These are phyloP conservation scores for Senna tora DNA, from an alignment of 306 rosid species.

Conservation along the genomic window DNA sequence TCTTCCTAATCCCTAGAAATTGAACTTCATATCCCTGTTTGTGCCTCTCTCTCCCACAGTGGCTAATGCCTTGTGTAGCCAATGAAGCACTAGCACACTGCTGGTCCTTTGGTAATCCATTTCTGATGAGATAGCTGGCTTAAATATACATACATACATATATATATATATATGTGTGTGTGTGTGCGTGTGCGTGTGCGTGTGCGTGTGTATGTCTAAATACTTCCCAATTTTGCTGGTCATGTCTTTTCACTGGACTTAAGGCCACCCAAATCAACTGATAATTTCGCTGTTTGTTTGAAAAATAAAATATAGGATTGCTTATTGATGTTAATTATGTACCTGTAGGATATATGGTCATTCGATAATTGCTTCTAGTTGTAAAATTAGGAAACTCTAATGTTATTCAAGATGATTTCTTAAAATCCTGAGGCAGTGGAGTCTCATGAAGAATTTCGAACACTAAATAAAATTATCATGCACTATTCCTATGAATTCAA, in stretches of 20 bases:
- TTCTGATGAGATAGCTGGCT: neutral
- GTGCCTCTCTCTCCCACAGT: neutral
- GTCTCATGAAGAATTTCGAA: neutral
- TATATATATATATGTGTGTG: no score
- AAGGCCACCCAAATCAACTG: neutral
- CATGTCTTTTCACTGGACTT: neutral
- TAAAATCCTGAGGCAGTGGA: neutral
- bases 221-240: neutral
- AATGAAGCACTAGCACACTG: neutral
- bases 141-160: neutral
- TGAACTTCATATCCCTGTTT: conserved; percentile 1
- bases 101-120: conserved; percentile 2
- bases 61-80: neutral
- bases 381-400: neutral
- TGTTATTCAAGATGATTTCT: neutral
- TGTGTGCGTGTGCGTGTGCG: no score
- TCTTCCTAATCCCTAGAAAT: neutral
- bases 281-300: neutral
- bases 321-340: neutral
- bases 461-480: neutral
- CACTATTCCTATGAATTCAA: neutral
- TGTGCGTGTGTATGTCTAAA: no score
- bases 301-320: neutral
- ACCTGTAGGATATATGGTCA: neutral
- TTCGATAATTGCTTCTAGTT: neutral